phyloP scores from a whole-genome alignment of 2,329 filamentous ascomycete species.

The Aspergillus melleus region DNA sequence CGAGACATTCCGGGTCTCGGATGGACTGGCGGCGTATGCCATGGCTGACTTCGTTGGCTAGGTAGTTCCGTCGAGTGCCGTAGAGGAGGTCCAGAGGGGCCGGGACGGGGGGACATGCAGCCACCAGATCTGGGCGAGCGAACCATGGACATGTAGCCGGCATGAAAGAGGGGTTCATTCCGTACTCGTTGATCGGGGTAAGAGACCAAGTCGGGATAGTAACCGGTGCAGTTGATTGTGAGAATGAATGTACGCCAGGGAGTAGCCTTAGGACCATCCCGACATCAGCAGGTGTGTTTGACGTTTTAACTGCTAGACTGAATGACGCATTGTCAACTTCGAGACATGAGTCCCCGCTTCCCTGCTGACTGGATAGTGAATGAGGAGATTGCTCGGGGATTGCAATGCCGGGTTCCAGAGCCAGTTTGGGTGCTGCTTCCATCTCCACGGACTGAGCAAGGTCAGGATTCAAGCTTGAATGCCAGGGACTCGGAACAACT shows the following conservation, averaged over 20 bases:
- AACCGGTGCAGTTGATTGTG: no score
- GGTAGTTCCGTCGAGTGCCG: conserved; percentile 12
- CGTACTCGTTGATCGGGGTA: not conserved
- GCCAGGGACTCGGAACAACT: not conserved
- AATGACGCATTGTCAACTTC: no score
- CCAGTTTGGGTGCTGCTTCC: not conserved
- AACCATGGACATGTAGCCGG: conserved; percentile 2
- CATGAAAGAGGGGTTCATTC: not conserved
- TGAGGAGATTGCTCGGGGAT: no score
- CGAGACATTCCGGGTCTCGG: conserved; percentile 13
- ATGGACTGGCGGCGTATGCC: not conserved
- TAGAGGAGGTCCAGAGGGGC: conserved; percentile 13
- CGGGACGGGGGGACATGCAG: conserved; percentile 4
- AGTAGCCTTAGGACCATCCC: no score
- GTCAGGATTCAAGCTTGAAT: not conserved
- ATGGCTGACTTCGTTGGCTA: conserved; percentile 9
- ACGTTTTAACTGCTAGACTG: not conserved
- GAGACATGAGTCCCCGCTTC: no score
- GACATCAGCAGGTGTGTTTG: not conserved
- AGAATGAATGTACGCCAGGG: no score
- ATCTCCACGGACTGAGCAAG: not conserved
- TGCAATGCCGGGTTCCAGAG: no score
- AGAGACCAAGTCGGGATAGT: not conserved
- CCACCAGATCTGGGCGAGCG: conserved; percentile 3
- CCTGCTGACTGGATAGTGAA: no score